A percentile compares a stretch with the other conserved stretches of the same genome.
phyloP scores from a whole-genome alignment of 306 rosid species.

The Myrica gale region DNA sequence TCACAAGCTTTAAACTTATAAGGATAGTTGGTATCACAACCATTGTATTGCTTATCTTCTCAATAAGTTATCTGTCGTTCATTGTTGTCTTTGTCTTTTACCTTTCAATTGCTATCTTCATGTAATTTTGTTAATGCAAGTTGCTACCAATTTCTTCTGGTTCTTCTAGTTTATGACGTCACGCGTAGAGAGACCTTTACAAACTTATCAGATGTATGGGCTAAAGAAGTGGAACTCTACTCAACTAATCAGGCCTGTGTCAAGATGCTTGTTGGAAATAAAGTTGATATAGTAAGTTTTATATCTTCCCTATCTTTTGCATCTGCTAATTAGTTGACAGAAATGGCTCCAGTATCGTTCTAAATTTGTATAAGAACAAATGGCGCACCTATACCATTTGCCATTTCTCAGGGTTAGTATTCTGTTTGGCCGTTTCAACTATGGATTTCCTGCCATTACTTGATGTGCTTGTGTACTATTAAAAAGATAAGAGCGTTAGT shows the following conservation, averaged over 20 bases:
- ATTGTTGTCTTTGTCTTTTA: neutral
- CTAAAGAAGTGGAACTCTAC: conserved; percentile 90
- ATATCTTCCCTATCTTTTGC: conserved; percentile 14
- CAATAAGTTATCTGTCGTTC: neutral
- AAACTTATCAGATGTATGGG: conserved; percentile 82
- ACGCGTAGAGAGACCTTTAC: conserved; percentile 85
- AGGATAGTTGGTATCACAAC: neutral
- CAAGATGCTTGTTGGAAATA: conserved; percentile 92
- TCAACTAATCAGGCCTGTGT: conserved; percentile 76
- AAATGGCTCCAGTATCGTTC: neutral
- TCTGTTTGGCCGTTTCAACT: neutral
- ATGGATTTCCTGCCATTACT: neutral
- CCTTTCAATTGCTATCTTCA: neutral
- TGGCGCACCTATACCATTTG: neutral
- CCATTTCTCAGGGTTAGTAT: neutral
- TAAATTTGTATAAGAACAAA: neutral
- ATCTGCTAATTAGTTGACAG: conserved; percentile 4
- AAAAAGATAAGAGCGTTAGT: neutral
- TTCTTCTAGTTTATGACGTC: conserved; percentile 69
- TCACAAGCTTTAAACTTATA: neutral
- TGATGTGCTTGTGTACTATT: neutral
- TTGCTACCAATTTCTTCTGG: conserved; percentile 20
- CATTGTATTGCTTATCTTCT: neutral
- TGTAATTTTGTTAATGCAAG: neutral
- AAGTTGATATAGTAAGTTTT: conserved; percentile 85